Base-by-base conservation (phyloP, 129 eudicot species). In the Chrysanthemum lavandulifolium region DNA sequence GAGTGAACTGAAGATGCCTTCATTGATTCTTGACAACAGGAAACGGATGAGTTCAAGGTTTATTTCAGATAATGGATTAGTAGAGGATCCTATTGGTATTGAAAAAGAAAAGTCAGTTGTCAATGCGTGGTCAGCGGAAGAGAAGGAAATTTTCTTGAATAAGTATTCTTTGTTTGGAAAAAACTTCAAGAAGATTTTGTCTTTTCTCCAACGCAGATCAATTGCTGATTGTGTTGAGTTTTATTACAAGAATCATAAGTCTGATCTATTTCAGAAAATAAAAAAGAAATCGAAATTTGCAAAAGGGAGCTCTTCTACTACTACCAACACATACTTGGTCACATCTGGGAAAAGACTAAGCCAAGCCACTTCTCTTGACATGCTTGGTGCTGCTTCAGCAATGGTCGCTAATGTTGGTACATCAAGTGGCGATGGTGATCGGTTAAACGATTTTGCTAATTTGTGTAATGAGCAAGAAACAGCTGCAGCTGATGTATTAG, bases 401-500 rank as follows among this genome's bases (percentile, higher is more conserved):
- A 83, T 88, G 75, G 96, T 84, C 15, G 91, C 96, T 25, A 80
- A 77, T 31, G 85, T 60, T 65, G 85, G 84, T 45, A 40, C 47
- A 40, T 40, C 47, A 6, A 81, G 73, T 72, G 83, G 77, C 40
- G 21, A 61, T 11, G 21, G 59, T 55, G 85, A 86, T 67, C 75
- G 87, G 49, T 77, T 85, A 31, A 81, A 74, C 36, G 80, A 82
- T 76, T 49, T 78, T 43, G 82, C 75, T 70, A 49, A 67, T 10
- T 68, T 43, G 16, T 72, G 83, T 55, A 79, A 65, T 70, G 99
- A 88, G 71, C 85, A 84, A 68, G 99, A 95, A 77, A 83, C 91
- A 0, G 88, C 67, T 18, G 96, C 99, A 57, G 99, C 97, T 21
- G 97, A 91, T 85, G 97, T 91, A 4, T 82, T 95, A 82, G 99